Conservation (phyloP, 148 eudicot species). For the Heliosperma pusillum region DNA sequence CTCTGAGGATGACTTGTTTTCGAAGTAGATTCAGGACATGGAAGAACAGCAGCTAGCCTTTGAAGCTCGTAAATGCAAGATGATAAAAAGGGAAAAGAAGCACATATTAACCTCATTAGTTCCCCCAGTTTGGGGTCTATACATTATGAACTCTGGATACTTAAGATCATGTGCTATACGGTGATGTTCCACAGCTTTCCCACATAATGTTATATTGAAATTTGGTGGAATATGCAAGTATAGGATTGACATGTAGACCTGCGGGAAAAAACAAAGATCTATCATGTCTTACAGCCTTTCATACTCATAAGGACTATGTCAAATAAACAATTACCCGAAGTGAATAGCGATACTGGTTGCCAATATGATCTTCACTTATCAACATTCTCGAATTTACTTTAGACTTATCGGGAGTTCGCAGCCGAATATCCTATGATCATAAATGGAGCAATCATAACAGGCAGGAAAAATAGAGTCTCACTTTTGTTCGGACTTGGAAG, state of each 20-base stretch:
- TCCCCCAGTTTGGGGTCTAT: slow-evolving; percentile 64
- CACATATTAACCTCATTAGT: slow-evolving; percentile 44
- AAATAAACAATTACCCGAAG: slow-evolving; percentile 59
- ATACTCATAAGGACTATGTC: background rate
- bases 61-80: background rate
- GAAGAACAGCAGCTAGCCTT: background rate
- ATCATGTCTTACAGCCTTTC: background rate
- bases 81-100: background rate
- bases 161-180: slow-evolving; percentile 72
- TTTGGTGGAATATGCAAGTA: slow-evolving; percentile 59
- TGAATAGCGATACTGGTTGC: slow-evolving; percentile 54
- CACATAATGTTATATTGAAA: slow-evolving; percentile 64
- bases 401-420: slow-evolving; percentile 26
- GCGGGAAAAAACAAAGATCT: slow-evolving; percentile 15
- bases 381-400: slow-evolving; percentile 21
- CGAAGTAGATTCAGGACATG: background rate
- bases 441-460: background rate
- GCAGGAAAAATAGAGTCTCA: slow-evolving; percentile 18
- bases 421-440: slow-evolving; percentile 54
- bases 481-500: slow-evolving; percentile 14
- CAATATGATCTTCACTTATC: slow-evolving; percentile 52
- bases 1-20: no score
- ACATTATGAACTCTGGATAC: slow-evolving; percentile 63
- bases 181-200: slow-evolving; percentile 59
- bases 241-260: slow-evolving; percentile 77